A percentile compares a stretch with the other conserved stretches of the same genome.
phyloP scores from a whole-genome alignment of 2,329 filamentous ascomycete genomes.

The Myrmaecium sp. region DNA sequence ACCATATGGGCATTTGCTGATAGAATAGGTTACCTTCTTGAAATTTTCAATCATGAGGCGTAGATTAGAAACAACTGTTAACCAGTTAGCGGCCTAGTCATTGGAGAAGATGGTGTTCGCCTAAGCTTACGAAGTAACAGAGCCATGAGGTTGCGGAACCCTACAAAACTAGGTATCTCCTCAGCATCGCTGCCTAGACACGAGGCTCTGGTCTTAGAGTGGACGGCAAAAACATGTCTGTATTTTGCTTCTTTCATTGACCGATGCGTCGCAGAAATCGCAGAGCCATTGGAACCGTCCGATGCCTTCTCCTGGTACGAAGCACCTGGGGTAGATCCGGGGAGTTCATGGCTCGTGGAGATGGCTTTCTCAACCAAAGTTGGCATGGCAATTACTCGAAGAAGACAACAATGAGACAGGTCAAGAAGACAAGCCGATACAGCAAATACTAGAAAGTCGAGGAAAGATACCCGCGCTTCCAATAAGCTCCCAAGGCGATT shows the following conservation, averaged over 20 bases:
- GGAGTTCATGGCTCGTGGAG: constrained; percentile 13
- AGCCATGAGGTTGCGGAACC: constrained; percentile 92
- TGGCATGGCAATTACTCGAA: constrained; percentile 11
- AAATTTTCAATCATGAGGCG: constrained; percentile 93
- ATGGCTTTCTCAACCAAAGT: constrained; percentile 14
- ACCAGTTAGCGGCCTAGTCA: constrained; percentile 9
- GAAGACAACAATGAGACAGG: neutral
- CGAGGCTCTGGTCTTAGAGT: constrained; percentile 54
- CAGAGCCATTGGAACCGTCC: too few relatives aligned
- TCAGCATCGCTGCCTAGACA: constrained; percentile 73
- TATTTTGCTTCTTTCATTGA: too few relatives aligned
- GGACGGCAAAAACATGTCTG: constrained; percentile 79
- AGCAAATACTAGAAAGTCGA: too few relatives aligned
- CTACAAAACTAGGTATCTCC: constrained; percentile 65
- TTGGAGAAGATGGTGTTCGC: neutral
- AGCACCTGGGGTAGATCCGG: too few relatives aligned
- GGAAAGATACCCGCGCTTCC: too few relatives aligned
- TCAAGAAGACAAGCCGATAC: too few relatives aligned
- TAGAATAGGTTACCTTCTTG: constrained; percentile 49
- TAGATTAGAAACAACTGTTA: constrained; percentile 72
- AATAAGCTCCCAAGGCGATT: too few relatives aligned
- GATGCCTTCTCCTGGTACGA: too few relatives aligned
- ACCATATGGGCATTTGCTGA: too few relatives aligned
- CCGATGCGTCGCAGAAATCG: too few relatives aligned
- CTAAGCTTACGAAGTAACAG: constrained; percentile 58